Conservation (phyloP, 2,329 filamentous ascomycete species). For the Neonectria neomacrospora region DNA sequence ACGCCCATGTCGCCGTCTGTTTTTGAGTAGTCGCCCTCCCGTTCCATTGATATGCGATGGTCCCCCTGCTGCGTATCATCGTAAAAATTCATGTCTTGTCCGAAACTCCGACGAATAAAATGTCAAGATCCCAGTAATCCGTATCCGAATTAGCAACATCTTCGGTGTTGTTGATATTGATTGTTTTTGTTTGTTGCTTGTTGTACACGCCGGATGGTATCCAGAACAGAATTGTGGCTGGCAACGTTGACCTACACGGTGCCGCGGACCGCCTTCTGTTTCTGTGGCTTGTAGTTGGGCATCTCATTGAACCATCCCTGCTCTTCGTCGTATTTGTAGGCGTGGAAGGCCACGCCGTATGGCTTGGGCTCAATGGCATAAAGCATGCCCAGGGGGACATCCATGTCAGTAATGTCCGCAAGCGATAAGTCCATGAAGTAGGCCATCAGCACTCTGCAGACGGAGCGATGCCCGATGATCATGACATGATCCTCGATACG, state of each 20-base stretch:
- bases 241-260: constrained; percentile 40
- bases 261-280: constrained; percentile 59
- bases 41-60: constrained; percentile 44
- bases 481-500: constrained; percentile 96
- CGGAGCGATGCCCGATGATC: constrained; percentile 90
- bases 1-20: constrained; percentile 41
- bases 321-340: constrained; percentile 86
- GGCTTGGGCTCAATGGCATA: constrained; percentile 98
- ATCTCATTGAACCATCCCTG: constrained; percentile 85
- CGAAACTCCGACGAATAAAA: constrained; percentile 37
- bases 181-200: constrained; percentile 12
- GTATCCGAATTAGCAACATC: constrained; percentile 18
- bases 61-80: constrained; percentile 40
- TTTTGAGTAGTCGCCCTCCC: constrained; percentile 38
- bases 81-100: constrained; percentile 34
- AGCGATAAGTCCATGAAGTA: constrained; percentile 95
- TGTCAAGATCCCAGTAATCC: constrained; percentile 18
- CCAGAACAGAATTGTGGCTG: constrained; percentile 12
- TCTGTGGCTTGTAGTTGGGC: constrained; percentile 82
- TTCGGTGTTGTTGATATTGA: constrained; percentile 11
- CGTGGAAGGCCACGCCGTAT: constrained; percentile 97
- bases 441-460: constrained; percentile 90
- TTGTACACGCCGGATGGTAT: constrained; percentile 38
- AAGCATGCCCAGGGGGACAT: constrained; percentile 91
- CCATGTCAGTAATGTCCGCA: constrained; percentile 92